Evolutionary conservation across 805 yeast species (phyloP).

Genomic region (Zygotorulaspora sp.): DNA sequence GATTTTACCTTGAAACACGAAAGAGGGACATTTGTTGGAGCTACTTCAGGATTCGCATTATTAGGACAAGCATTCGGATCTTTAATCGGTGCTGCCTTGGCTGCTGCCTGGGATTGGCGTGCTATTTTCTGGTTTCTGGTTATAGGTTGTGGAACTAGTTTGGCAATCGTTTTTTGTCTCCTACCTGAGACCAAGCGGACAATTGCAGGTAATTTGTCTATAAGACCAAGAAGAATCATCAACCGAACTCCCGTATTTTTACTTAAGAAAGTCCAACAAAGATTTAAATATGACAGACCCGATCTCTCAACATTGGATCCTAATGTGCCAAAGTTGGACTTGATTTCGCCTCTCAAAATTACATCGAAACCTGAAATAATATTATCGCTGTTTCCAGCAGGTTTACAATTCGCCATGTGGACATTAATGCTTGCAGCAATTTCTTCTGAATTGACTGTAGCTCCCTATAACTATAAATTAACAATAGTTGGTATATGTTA

Average conservation of each 20-base stretch:
- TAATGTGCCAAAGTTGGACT: slow-evolving; percentile 28
- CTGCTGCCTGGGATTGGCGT: slow-evolving; percentile 58
- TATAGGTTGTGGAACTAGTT: slow-evolving; percentile 51
- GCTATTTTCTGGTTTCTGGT: slow-evolving; percentile 72
- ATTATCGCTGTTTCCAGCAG: slow-evolving; percentile 51
- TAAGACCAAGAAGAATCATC: slow-evolving; percentile 43
- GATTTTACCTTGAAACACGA: slow-evolving; percentile 61
- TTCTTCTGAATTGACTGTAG: slow-evolving; percentile 46
- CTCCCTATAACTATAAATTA: slow-evolving; percentile 47
- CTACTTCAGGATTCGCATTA: slow-evolving; percentile 57
- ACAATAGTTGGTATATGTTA: slow-evolving; percentile 65
- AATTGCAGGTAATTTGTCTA: slow-evolving; percentile 68
- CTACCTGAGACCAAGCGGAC: slow-evolving; percentile 73
- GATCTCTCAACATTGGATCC: slow-evolving; percentile 29
- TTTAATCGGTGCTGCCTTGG: slow-evolving; percentile 46
- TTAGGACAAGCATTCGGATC: slow-evolving; percentile 79
- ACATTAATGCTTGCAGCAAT: slow-evolving; percentile 61
- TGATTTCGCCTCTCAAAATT: slow-evolving; percentile 42
- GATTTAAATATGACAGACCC: slow-evolving; percentile 31
- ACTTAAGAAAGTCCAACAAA: slow-evolving; percentile 17
- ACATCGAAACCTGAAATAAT: slow-evolving; percentile 43
- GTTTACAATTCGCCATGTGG: slow-evolving; percentile 66
- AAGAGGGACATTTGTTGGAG: slow-evolving; percentile 67
- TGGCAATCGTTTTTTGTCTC: slow-evolving; percentile 34
- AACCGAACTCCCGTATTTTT: slow-evolving; percentile 45